A percentile compares a stretch with the other conserved stretches of the same genome.
Conservation (phyloP, 2,329 filamentous ascomycete genomes). For the Didymella exigua region DNA sequence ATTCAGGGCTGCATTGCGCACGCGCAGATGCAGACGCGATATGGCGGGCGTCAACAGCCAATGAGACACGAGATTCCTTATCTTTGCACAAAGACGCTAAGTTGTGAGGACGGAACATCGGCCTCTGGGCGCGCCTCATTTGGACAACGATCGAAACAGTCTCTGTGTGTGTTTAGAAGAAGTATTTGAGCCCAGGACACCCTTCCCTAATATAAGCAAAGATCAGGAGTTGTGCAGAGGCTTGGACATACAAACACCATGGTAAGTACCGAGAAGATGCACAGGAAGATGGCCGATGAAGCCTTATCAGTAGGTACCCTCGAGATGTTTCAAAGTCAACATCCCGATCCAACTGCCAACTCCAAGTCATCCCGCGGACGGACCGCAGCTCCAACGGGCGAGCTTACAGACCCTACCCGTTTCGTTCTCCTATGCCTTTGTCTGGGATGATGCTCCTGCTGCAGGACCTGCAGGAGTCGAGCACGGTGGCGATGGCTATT, state of each 20-base stretch:
- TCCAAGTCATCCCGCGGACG: constrained; percentile 11
- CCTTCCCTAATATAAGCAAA: constrained; percentile 5
- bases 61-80: constrained; percentile 10
- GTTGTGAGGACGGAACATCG: constrained; percentile 11
- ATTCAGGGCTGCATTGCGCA: constrained; percentile 2
- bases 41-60: background rate
- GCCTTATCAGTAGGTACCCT: constrained; percentile 15
- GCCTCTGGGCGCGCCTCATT: constrained; percentile 8
- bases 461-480: constrained; percentile 13
- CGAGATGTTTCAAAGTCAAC: background rate
- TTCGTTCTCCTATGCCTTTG: background rate
- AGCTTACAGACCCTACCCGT: background rate
- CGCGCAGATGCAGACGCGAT: constrained; percentile 4
- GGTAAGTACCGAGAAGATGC: background rate
- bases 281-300: background rate
- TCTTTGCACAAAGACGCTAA: constrained; percentile 4
- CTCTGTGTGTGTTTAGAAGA: constrained; percentile 1
- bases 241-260: constrained; percentile 1
- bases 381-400: constrained; percentile 5
- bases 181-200: background rate
- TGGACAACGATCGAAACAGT: constrained; percentile 6
- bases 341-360: constrained; percentile 1
- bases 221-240: constrained; percentile 11
- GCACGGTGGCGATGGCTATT: constrained; percentile 8
- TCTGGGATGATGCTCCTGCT: constrained; percentile 5